phyloP scores from a whole-genome alignment of 2,329 filamentous ascomycete genomes.

The Ophiocordyceps camponoti-floridani region DNA sequence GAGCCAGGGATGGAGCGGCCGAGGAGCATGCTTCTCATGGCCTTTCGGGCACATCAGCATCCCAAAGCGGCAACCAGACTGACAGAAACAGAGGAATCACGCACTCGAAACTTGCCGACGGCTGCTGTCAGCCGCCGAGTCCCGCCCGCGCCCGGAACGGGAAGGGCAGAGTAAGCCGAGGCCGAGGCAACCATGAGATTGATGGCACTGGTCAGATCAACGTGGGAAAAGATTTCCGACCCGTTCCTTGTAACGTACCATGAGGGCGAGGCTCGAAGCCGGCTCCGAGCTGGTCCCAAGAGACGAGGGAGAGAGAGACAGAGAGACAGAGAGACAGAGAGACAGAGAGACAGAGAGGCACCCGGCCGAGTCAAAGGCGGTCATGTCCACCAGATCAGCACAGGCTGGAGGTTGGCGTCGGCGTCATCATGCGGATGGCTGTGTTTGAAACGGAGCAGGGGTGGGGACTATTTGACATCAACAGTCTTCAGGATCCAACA shows the following conservation, averaged over 20 bases:
- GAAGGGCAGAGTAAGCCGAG: conserved; percentile 18
- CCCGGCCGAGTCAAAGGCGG: conserved; percentile 13
- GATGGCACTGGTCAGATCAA: conserved; percentile 14
- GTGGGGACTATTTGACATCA: neutral
- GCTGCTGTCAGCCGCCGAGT: conserved; percentile 21
- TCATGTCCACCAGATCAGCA: conserved; percentile 18
- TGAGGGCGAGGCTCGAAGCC: conserved; percentile 30
- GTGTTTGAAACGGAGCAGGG: neutral
- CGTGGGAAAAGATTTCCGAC: too few species aligned
- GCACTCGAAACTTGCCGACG: conserved; percentile 22
- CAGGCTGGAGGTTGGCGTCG: conserved; percentile 9
- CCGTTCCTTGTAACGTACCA: conserved; percentile 12
- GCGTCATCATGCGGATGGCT: too few species aligned
- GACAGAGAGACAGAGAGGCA: too few species aligned
- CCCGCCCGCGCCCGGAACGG: conserved; percentile 21
- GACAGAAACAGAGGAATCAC: conserved; percentile 2
- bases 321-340: too few species aligned
- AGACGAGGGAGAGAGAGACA: too few species aligned
- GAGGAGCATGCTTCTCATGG: conserved; percentile 12
- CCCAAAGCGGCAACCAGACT: neutral
- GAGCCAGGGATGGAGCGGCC: conserved; percentile 10
- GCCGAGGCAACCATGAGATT: conserved; percentile 20
- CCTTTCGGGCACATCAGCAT: conserved; percentile 3
- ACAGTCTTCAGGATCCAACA: too few species aligned
- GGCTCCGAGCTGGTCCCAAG: conserved; percentile 21